Percentiles rank a stretch among this genome's conserved stretches.
phyloP scores from a whole-genome alignment of 2,329 filamentous ascomycete species.

The Myrmaecium sp. region DNA sequence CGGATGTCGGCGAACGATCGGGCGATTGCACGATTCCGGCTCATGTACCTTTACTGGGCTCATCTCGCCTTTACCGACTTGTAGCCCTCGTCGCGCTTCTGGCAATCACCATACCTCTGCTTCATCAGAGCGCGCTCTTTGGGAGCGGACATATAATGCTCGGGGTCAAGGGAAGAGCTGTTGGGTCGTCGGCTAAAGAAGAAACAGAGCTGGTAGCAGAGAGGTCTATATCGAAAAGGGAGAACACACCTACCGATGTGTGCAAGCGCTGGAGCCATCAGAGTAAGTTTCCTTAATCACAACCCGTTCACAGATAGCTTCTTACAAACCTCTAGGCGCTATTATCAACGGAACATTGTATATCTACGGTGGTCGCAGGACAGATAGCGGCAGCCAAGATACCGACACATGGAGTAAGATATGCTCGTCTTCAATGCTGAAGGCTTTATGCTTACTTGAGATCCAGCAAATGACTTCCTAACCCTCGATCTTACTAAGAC shows the following conservation, averaged over 20 bases:
- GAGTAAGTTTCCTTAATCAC: constrained; percentile 5
- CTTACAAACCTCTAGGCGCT: constrained; percentile 28
- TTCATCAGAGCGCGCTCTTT: too few relatives aligned
- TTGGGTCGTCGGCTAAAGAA: too few relatives aligned
- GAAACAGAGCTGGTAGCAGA: too few relatives aligned
- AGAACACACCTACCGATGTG: constrained; percentile 15
- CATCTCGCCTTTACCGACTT: too few relatives aligned
- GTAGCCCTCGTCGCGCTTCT: too few relatives aligned
- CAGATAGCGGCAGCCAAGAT: constrained; percentile 38
- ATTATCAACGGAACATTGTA: constrained; percentile 61
- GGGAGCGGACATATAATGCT: too few relatives aligned
- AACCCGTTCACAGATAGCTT: constrained; percentile 2
- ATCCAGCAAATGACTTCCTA: constrained; percentile 51
- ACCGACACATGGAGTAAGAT: constrained; percentile 51
- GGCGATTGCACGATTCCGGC: too few relatives aligned
- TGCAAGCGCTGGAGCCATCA: constrained; percentile 22
- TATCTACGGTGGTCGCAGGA: constrained; percentile 56
- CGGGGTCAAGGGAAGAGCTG: too few relatives aligned
- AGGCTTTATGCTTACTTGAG: constrained; percentile 5
- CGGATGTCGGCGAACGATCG: too few relatives aligned
- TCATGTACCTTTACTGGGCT: too few relatives aligned
- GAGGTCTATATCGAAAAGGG: constrained; percentile 10
- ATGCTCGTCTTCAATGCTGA: constrained; percentile 4
- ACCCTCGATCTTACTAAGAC: constrained; percentile 53
- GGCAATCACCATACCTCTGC: too few relatives aligned